Evolutionary conservation across 257 asterid genomes (phyloP), one percentile per base, ranked within the genome.

Genomic region (Plectranthus barbatus): DNA sequence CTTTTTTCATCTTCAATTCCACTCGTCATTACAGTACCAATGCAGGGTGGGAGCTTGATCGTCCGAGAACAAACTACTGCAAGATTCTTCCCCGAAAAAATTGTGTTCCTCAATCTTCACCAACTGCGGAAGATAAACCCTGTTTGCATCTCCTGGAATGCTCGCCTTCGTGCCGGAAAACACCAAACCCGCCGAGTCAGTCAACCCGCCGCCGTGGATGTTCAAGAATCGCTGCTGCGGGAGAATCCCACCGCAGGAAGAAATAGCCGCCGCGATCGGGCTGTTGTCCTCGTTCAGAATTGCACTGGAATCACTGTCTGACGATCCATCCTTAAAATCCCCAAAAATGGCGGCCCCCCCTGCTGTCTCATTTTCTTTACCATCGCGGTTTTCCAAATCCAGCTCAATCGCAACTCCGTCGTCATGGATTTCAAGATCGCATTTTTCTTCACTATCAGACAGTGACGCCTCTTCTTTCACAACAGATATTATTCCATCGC

Each of bases 41-140:
- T 76, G 91, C 42, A 91, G 93, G 11, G 85, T 78, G 2, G 98
- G 98, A 58, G 98, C 79, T 67, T 87, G 96, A 41, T 86, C 96
- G 52, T 91, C 98, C 18, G 87, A 59, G 55, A 91, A 88, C 69
- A 91, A 60, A 56, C 77, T 75, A 45, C 80, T 82, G 86, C 97
- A 91, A 0, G 91, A 75, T 26, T 91, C 97, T 36, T 91, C 98
- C 0, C 82, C 86, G 41, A 86, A 77, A 61, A 91, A 91, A 60
- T 86, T 84, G 51, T 85, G 95, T 68, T 91, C 96, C 73, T 88
- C 98, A 45, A 88, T 76, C 69, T 88, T 88, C 50, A 91, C 94
- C 39, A 77, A 72, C 74, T 80, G 95, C 33, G 88, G 70, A 44
- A 72, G 84, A 21, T 9, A 72, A 19, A 66, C 62, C 45, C 67